Evolutionary conservation across 2,329 filamentous ascomycete genomes (phyloP).

Genomic region (Huntiella bhutanensis): DNA sequence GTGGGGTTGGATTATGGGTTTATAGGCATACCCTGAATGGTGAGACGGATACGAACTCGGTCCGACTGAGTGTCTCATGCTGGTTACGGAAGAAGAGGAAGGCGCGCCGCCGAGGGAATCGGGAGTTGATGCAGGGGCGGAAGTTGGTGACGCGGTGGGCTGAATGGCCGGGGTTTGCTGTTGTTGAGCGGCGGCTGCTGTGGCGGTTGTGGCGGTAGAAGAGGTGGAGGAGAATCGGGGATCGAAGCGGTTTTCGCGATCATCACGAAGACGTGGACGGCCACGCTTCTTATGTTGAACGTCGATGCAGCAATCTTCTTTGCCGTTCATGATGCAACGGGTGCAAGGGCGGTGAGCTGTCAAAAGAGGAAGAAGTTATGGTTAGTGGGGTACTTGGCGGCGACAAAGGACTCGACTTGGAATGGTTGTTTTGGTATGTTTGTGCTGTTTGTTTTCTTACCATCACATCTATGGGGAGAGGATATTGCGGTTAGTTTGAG

Average conservation of each 20-base stretch:
- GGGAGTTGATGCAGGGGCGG: too few species aligned
- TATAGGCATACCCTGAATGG: slow-evolving; percentile 21
- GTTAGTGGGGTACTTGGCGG: neutral
- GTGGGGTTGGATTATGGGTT: neutral
- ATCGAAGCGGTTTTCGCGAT: slow-evolving; percentile 42
- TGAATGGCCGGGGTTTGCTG: too few species aligned
- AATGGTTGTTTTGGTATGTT: neutral
- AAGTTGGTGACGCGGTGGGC: too few species aligned
- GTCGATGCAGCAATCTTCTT: slow-evolving; percentile 63
- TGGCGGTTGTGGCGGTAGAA: slow-evolving; percentile 16
- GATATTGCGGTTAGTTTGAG: slow-evolving; percentile 4
- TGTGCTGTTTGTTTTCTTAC: neutral
- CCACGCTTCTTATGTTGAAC: slow-evolving; percentile 76
- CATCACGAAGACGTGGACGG: slow-evolving; percentile 57
- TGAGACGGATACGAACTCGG: slow-evolving; percentile 8
- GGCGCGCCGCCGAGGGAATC: neutral
- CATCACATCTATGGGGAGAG: neutral
- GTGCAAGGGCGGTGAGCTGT: slow-evolving; percentile 59
- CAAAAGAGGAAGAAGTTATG: slow-evolving; percentile 1
- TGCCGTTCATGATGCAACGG: slow-evolving; percentile 58
- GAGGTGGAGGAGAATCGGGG: slow-evolving; percentile 22
- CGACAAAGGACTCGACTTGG: too few species aligned
- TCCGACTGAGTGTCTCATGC: slow-evolving; percentile 8
- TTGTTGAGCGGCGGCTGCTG: neutral
- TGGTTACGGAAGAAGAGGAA: neutral